These are phyloP conservation scores for Magnusiomyces tetraspermus DNA, from an alignment of 1,139 yeast species.

Conservation along the genomic window DNA sequence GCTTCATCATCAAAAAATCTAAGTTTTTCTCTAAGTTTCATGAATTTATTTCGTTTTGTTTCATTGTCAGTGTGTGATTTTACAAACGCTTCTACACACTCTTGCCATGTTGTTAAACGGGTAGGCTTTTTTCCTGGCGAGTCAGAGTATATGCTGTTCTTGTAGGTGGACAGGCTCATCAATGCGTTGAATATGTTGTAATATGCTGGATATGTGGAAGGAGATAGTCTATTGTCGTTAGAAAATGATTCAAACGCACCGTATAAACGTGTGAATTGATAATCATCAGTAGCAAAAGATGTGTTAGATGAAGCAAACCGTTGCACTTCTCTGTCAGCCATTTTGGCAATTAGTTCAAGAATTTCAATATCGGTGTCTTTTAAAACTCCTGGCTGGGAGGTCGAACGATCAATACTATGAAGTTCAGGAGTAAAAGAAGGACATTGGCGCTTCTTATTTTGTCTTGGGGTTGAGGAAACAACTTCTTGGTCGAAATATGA, in stretches of 20 bases:
- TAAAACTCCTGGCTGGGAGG: background rate
- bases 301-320: background rate
- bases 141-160: background rate
- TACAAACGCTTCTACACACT: constrained; percentile 6
- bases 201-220: constrained; percentile 7
- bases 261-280: constrained; percentile 21
- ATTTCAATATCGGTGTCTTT: background rate
- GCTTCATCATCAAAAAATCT: constrained; percentile 9
- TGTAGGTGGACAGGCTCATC: constrained; percentile 8
- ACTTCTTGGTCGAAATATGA: no score
- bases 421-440: background rate
- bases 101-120: constrained; percentile 5
- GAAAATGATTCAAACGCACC: constrained; percentile 21
- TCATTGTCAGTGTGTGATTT: constrained; percentile 8
- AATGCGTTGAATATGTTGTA: constrained; percentile 9
- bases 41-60: constrained; percentile 5
- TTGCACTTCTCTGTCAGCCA: background rate
- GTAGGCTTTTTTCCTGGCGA: background rate
- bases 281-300: background rate
- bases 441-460: no score
- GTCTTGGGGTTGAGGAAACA: no score
- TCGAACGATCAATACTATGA: background rate
- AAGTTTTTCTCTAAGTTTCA: constrained; percentile 9
- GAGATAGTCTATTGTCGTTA: constrained; percentile 17
- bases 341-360: background rate